These are phyloP conservation scores for Plasmodiophora brassicae DNA, from an alignment of 208 protist genomes.

Conservation along the genomic window DNA sequence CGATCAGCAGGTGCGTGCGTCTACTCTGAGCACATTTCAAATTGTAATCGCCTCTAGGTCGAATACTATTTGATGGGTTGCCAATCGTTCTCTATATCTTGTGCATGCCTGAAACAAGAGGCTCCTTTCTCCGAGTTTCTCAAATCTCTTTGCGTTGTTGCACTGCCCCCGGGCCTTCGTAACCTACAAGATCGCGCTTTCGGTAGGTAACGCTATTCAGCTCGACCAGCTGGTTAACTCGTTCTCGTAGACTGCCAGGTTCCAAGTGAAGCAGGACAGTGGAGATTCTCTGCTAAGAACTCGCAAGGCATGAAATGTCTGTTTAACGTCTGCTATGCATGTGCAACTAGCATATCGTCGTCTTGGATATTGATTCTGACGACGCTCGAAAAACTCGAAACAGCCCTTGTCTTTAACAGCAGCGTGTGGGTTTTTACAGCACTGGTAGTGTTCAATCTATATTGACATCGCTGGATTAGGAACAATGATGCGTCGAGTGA, in stretches of 20 bases:
- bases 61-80: slow-evolving; percentile 16
- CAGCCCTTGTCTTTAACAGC: neutral
- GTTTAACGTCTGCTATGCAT: neutral
- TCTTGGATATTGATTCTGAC: neutral
- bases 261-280: too few relatives aligned
- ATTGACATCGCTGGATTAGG: neutral
- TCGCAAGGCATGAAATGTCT: neutral
- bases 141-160: neutral
- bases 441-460: neutral
- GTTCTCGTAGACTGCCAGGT: too few relatives aligned
- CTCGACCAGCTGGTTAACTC: too few relatives aligned
- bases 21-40: neutral
- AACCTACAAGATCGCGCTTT: neutral
- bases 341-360: neutral
- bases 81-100: neutral
- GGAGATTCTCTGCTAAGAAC: slow-evolving; percentile 9
- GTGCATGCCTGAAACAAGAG: neutral
- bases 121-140: neutral
- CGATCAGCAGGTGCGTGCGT: neutral
- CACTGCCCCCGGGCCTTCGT: neutral
- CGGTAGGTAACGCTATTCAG: too few relatives aligned
- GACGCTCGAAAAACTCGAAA: neutral
- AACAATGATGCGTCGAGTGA: neutral
- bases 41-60: neutral
- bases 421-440: neutral